Base-by-base conservation (phyloP, 2,329 filamentous ascomycete genomes). In the Teratosphaeria pseudoeucalypti region DNA sequence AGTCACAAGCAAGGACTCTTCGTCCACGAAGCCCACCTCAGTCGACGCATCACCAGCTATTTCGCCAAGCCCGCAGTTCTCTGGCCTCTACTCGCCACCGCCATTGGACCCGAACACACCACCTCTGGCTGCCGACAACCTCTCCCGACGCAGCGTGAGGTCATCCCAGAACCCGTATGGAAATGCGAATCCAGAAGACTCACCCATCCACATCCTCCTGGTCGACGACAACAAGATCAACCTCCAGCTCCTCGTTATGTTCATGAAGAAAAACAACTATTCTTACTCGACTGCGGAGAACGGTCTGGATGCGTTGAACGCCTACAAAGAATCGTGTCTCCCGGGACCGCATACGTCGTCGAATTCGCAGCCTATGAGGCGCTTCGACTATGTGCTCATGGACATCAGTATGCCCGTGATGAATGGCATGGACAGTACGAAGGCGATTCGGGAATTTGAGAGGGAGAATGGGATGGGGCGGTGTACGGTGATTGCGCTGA, bases 331-430 rank as follows among this genome's bases (percentile, higher is more conserved):
- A 19, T 19, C 16, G 32, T 32, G 27, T 32, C 34, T 54, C 27
- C 53, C 27, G 6, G 53, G 34, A 32, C 53, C 53, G 14, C 53
- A 32, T 54, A 37, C 34, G n/a, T 37, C 27, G 26, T n/a, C 53
- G 2, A 26, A 34, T 34, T 32, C 34, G 6, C 16, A 9, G 12
- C 34, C 34, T 37, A 54, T 54, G 56, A 47, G 32, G 37, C 29
- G 32, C n/a, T 52, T 57, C 23, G 47, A 49, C 26, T 23, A 58
- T 2, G 58, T 72, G 1, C 34, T 71, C 6, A 82, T 82, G 78
- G 79, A 73, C 52, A 65, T 73, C n/a, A 64, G 57, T 23, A 73
- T 73, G 71, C 71, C 71, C 1, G 62, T 72, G 12, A 71, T 73
- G 68, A 66, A 70, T 49, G 71, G 71, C 10, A 64, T 68, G 34